These are phyloP conservation scores for Saccharomycopsis olivae DNA, from an alignment of 805 yeast genomes.

Conservation along the genomic window DNA sequence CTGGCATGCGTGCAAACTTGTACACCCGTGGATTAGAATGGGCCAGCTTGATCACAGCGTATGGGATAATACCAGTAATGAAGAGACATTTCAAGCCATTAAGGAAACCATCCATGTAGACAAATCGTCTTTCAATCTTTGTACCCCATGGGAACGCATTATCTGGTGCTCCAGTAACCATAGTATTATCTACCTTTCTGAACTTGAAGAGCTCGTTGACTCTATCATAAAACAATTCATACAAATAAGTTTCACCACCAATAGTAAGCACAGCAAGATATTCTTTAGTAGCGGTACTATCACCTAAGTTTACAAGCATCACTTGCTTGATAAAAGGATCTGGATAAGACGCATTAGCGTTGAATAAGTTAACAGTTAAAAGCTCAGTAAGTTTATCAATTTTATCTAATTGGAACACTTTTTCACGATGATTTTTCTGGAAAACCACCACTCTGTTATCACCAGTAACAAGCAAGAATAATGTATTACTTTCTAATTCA, in stretches of 20 bases:
- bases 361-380: constrained; percentile 13
- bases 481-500: neutral
- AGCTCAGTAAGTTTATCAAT: constrained; percentile 28
- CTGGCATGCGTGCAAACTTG: constrained; percentile 53
- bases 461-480: constrained; percentile 35
- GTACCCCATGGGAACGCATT: constrained; percentile 65
- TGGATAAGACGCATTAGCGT: constrained; percentile 17
- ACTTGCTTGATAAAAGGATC: constrained; percentile 47
- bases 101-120: constrained; percentile 40
- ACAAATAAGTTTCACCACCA: constrained; percentile 71
- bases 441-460: constrained; percentile 64
- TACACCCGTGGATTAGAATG: constrained; percentile 55
- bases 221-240: constrained; percentile 43
- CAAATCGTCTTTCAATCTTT: constrained; percentile 55
- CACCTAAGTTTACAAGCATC: constrained; percentile 56
- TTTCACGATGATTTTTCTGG: constrained; percentile 37
- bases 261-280: constrained; percentile 61
- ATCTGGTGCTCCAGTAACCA: constrained; percentile 70
- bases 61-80: constrained; percentile 68
- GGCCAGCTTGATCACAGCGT: constrained; percentile 51
- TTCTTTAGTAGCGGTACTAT: constrained; percentile 41
- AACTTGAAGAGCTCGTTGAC: constrained; percentile 32
- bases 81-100: constrained; percentile 52
- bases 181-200: constrained; percentile 30
- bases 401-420: constrained; percentile 29